Conservation (phyloP, 192 early-diverging fungal species). For the Fimicolochytrium jonesii region DNA sequence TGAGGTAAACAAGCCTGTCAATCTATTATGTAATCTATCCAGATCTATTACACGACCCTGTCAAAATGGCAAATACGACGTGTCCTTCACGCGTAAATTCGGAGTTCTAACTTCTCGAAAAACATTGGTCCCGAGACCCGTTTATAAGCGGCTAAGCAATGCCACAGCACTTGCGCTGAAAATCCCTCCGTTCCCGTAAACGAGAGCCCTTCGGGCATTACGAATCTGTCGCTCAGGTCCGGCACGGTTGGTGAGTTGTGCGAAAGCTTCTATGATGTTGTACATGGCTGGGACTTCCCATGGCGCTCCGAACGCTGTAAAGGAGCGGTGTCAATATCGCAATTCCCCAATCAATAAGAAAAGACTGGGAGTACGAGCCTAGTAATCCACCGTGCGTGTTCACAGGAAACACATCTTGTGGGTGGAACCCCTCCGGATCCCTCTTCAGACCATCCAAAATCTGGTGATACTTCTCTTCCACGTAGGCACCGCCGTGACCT, state of each 20-base stretch:
- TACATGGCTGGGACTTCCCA: constrained; percentile 48
- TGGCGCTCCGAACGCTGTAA: constrained; percentile 48
- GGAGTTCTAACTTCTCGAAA: too few relatives aligned
- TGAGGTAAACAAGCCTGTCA: too few relatives aligned
- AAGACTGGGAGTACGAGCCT: too few relatives aligned
- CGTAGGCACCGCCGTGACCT: constrained; percentile 35
- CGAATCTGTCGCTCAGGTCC: constrained; percentile 29
- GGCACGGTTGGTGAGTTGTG: constrained; percentile 30
- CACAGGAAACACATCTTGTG: constrained; percentile 41
- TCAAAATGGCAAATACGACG: too few relatives aligned
- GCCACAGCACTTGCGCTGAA: constrained; percentile 37
- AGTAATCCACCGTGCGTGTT: constrained; percentile 47
- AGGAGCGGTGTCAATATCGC: too few relatives aligned
- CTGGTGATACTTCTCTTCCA: constrained; percentile 36
- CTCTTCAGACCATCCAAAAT: constrained; percentile 23
- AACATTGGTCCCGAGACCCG: too few relatives aligned
- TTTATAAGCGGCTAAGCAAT: constrained; percentile 22
- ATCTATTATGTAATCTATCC: too few relatives aligned
- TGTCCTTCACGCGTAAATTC: too few relatives aligned
- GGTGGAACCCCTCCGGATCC: constrained; percentile 24
- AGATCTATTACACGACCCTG: too few relatives aligned
- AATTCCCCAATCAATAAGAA: too few relatives aligned
- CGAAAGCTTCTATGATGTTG: constrained; percentile 43
- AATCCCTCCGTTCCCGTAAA: constrained; percentile 48
- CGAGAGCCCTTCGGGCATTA: constrained; percentile 34